Conservation (phyloP, 192 early-diverging fungal genomes). For the Paraglomus brasilianum region DNA sequence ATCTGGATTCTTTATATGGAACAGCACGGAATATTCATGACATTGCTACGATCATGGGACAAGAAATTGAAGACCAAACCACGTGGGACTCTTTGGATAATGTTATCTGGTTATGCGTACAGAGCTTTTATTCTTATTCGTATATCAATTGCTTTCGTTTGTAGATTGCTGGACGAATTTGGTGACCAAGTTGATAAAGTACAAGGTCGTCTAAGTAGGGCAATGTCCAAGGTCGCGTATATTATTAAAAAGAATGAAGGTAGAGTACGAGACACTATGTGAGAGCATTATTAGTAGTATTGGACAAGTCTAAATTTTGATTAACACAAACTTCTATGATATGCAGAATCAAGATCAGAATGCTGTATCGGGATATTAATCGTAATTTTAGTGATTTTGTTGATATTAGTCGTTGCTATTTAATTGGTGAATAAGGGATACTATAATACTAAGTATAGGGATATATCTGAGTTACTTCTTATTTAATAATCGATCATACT, state of each 20-base stretch:
- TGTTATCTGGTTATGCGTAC: not conserved
- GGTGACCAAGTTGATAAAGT: conserved; percentile 54
- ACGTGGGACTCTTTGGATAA: conserved; percentile 34
- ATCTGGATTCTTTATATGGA: conserved; percentile 54
- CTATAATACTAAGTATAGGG: too few species aligned
- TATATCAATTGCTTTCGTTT: not conserved
- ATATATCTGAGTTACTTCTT: too few species aligned
- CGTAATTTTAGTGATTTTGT: conserved; percentile 52
- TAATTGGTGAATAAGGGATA: conserved; percentile 16
- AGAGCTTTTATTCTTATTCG: not conserved
- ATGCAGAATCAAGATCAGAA: conserved; percentile 49
- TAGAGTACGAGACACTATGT: conserved; percentile 7
- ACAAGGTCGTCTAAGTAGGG: conserved; percentile 41
- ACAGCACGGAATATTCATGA: conserved; percentile 56
- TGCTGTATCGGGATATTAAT: conserved; percentile 57
- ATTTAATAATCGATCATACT: too few species aligned
- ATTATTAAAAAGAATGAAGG: conserved; percentile 61
- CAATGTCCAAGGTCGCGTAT: conserved; percentile 52
- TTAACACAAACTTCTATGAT: not conserved
- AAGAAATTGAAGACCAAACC: conserved; percentile 56
- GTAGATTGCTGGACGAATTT: conserved; percentile 52
- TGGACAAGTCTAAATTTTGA: not conserved
- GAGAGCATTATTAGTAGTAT: not conserved
- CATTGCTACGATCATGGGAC: conserved; percentile 57
- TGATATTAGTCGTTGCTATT: conserved; percentile 51